Percentiles rank a stretch among this genome's conserved stretches.
phyloP scores from a whole-genome alignment of 225 moss, liverwort and hornwort genomes.

The Rhytidiadelphus loreus region DNA sequence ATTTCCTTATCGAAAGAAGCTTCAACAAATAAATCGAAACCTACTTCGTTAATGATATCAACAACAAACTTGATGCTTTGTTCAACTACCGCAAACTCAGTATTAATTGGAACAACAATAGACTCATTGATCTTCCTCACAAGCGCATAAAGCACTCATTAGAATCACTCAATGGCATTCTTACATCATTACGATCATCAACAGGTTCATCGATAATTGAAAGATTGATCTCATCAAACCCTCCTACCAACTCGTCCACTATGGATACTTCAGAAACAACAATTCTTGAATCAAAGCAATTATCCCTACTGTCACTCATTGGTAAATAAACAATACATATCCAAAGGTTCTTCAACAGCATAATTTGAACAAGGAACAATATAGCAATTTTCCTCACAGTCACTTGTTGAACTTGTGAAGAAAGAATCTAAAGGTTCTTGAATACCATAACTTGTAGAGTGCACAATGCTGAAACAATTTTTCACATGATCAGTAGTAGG shows the following conservation, averaged over 20 bases:
- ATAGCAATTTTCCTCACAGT: no score
- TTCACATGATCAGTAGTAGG: fast-evolving
- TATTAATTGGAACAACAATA: not conserved
- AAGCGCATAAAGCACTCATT: fast-evolving
- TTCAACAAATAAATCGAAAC: not conserved
- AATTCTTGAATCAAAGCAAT: not conserved
- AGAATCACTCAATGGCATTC: not conserved
- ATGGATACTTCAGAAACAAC: not conserved
- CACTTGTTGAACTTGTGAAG: no score
- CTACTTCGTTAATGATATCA: not conserved
- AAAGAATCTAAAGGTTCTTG: no score
- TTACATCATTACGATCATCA: not conserved
- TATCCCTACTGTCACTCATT: fast-evolving
- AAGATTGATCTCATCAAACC: not conserved
- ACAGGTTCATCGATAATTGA: not conserved
- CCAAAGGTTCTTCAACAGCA: not conserved
- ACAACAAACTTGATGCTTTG: fast-evolving
- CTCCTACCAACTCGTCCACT: not conserved
- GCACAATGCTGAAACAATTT: no score
- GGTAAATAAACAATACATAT: not conserved
- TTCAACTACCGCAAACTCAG: fast-evolving
- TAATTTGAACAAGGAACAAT: not conserved
- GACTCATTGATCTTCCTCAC: fast-evolving
- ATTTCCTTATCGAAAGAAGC: not conserved
- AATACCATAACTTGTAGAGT: no score